Evolutionary conservation across 306 rosid genomes (phyloP).

Genomic region (Pterocarpus santalinus): DNA sequence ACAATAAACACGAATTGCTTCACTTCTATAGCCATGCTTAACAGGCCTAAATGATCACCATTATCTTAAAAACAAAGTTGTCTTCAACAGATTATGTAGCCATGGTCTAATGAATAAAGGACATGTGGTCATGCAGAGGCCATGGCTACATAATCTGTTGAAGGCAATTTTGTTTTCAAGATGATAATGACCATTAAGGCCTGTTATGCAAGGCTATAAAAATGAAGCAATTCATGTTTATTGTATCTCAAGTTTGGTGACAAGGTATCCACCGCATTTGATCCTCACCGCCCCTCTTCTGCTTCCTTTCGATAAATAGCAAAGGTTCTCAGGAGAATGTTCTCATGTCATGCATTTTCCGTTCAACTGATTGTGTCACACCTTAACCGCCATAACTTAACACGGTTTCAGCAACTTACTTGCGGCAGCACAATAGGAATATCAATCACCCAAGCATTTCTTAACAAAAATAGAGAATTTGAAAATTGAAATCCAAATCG

Average conservation of each 20-base stretch:
- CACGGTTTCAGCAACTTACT: slow-evolving; percentile 42
- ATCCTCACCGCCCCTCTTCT: background rate
- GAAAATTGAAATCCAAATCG: slow-evolving; percentile 29
- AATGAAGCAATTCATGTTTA: slow-evolving; percentile 1
- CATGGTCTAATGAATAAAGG: slow-evolving; percentile 34
- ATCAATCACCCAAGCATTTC: slow-evolving; percentile 29
- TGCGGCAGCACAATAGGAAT: slow-evolving; percentile 27
- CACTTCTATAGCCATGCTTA: background rate
- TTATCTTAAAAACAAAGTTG: slow-evolving; percentile 14
- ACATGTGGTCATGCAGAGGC: slow-evolving; percentile 20
- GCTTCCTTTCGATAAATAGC: slow-evolving; percentile 15
- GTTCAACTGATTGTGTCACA: too few relatives aligned
- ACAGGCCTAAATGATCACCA: slow-evolving; percentile 18
- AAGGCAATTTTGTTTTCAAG: slow-evolving; percentile 18
- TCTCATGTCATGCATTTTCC: background rate
- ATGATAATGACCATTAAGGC: slow-evolving; percentile 14
- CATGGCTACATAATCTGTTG: too few relatives aligned
- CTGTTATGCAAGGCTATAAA: background rate
- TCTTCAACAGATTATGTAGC: slow-evolving; percentile 13
- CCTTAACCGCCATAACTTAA: too few relatives aligned
- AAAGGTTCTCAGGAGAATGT: too few relatives aligned
- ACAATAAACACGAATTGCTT: background rate
- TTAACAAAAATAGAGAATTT: slow-evolving; percentile 21
- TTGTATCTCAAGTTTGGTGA: slow-evolving; percentile 10
- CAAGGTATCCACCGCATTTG: slow-evolving; percentile 11